These are phyloP conservation scores for Kernera saxatilis DNA, from an alignment of 345 rosid genomes.

Conservation along the genomic window DNA sequence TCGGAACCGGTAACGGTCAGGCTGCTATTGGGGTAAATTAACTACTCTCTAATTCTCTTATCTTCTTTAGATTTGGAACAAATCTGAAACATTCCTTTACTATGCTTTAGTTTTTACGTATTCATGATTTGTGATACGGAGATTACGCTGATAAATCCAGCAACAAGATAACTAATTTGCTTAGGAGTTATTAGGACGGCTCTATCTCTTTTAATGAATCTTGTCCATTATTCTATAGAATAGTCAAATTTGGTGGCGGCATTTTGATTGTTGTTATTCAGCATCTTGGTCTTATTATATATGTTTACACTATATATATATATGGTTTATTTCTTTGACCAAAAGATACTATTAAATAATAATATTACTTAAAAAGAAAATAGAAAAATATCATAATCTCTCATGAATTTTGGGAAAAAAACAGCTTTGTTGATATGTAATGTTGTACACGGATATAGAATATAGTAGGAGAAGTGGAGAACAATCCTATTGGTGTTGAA, in stretches of 20 bases:
- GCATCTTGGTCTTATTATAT: not conserved
- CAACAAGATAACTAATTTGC: not conserved
- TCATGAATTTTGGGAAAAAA: not conserved
- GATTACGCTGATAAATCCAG: not conserved
- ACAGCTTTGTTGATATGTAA: not conserved
- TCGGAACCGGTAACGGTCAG: constrained; percentile 28
- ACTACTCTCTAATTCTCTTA: not conserved
- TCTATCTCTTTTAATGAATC: not conserved
- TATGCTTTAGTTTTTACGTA: not conserved
- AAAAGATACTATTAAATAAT: no score
- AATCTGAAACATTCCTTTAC: not conserved
- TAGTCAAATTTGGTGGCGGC: constrained; percentile 2
- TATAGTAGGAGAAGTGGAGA: not conserved
- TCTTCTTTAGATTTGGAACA: not conserved
- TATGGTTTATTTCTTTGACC: not conserved
- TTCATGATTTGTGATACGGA: not conserved
- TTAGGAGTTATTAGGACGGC: not conserved
- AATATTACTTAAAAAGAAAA: not conserved
- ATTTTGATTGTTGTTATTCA: not conserved
- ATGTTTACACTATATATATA: not conserved
- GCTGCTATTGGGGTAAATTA: constrained; percentile 32
- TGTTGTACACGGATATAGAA: not conserved
- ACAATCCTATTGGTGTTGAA: no score
- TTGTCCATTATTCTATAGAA: not conserved
- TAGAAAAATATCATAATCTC: not conserved